Evolutionary conservation across 106 monocot species (phyloP), one percentile per base, ranked within the genome.

Genomic region (Dioscorea alata): DNA sequence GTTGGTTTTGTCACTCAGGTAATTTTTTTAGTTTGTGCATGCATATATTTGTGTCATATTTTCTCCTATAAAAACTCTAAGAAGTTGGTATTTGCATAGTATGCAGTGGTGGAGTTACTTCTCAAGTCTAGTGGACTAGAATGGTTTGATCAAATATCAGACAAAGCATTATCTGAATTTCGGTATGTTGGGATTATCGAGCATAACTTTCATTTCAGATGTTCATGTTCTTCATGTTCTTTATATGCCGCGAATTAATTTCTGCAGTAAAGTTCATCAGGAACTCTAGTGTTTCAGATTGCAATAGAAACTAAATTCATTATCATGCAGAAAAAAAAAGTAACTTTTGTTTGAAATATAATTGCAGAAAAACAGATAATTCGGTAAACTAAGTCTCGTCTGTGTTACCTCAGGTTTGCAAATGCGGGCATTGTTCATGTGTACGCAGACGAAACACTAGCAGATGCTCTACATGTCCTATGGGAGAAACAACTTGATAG

Each of bases 111-210:
- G 28, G 67, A 73, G 50, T 53, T 79, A 72, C 83, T 83, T n/a
- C 83, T 83, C 63, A 60, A 69, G 35, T 79, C 75, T 12, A 64
- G 60, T 69, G 83, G 83, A 32, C 79, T 83, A 14, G 60, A 75
- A 12, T 83, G 79, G 83, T 79, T 83, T 48, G 83, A 83, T 69
- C n/a, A 79, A 72, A 76, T 83, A 60, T 75, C 72, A 79, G 75
- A 83, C 17, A 83, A 69, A 54, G 6, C 64, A 35, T 59, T 64
- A 32, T 33, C 18, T 64, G 64, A 64, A 34, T 64, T 32, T 33
- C 28, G 64, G 64, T 64, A 34, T 15, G 33, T 33, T 18, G 2
- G 10, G 10, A 42, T 42, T 10, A 6, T 6, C 2, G 42, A 42
- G 6, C 42, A 10, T 42, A 42, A 42, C 10, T 8, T 8, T 42